Evolutionary conservation across 805 yeast species (phyloP).

Genomic region (Ogataea pilisensis): DNA sequence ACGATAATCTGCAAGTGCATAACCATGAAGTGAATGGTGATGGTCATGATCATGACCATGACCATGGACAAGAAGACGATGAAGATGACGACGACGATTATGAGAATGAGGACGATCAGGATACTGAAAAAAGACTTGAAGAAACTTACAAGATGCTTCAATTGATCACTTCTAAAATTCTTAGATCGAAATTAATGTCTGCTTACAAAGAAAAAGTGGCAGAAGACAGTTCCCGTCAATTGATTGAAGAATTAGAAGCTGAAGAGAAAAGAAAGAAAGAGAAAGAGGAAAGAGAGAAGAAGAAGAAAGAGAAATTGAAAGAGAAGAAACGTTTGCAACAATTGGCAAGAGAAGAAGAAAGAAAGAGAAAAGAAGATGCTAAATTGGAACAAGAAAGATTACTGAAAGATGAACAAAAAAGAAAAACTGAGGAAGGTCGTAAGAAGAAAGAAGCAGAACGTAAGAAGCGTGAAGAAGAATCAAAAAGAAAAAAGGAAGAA

Average conservation of each 20-base stretch:
- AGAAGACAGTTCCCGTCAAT: constrained; percentile 60
- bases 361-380: constrained; percentile 51
- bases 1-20: no score
- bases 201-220: constrained; percentile 81
- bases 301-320: constrained; percentile 63
- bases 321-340: constrained; percentile 65
- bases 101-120: constrained; percentile 42
- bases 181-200: constrained; percentile 66
- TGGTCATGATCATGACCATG: constrained; percentile 19
- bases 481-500: constrained; percentile 38
- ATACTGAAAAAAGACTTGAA: constrained; percentile 59
- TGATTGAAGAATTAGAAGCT: constrained; percentile 66
- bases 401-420: constrained; percentile 38
- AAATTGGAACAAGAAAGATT: constrained; percentile 42
- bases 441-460: constrained; percentile 39
- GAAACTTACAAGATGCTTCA: constrained; percentile 81
- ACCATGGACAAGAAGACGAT: constrained; percentile 13
- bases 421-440: constrained; percentile 44
- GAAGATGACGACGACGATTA: constrained; percentile 34
- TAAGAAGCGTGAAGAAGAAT: constrained; percentile 39
- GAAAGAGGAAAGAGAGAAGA: constrained; percentile 59
- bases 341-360: constrained; percentile 59
- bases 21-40: constrained; percentile 13
- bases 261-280: constrained; percentile 63
- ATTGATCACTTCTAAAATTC: constrained; percentile 70